Evolutionary conservation across 1,139 yeast species (phyloP), one percentile per base, ranked within the genome.

Genomic region (Debaryomyces psychrophilus): DNA sequence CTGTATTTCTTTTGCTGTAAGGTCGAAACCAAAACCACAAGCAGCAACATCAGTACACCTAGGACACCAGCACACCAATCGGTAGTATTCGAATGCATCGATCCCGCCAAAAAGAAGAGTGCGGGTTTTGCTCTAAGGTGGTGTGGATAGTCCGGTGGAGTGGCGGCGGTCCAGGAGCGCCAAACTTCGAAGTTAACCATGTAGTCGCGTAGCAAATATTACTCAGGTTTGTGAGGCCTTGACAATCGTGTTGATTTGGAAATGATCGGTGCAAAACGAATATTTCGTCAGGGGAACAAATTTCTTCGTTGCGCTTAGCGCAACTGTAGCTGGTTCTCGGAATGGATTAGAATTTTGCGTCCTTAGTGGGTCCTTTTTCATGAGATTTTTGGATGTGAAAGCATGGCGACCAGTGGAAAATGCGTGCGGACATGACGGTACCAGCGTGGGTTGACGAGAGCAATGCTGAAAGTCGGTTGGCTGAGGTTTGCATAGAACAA

Each of bases 1-100:
- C 5, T 37, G 31, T 27, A 38, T 38, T 38, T 38, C 41, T 38
- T 38, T 37, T 22, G 17, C 29, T 38, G 41, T 29, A 38, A 38
- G 41, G 41, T 38, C 41, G 41, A 38, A 11, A 20, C 35, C 35
- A 15, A 12, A 28, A 28, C 15, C n/a, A 4, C 33, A 11, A 18
- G 11, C 25, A 20, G n/a, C 11, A 33, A 33, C 36, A 33, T n/a
- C 36, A 18, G 7, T 33, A 20, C 36, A 33, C n/a, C 36, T 18
- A 20, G 36, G 18, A 33, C 14, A 20, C 17, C 14, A 4, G 33
- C 14, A 29, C 33, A 14, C 33, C 33, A 28, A 8, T 12, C 9
- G 11, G 28, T 25, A 8, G 8, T 25, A 8, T 8, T 25, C 11
- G 28, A 11, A 27, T 7, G 31, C 31, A 27, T n/a, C 31, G 4